Evolutionary conservation across 768 basidiomycete species (phyloP).

Genomic region (Galerina sulciceps): DNA sequence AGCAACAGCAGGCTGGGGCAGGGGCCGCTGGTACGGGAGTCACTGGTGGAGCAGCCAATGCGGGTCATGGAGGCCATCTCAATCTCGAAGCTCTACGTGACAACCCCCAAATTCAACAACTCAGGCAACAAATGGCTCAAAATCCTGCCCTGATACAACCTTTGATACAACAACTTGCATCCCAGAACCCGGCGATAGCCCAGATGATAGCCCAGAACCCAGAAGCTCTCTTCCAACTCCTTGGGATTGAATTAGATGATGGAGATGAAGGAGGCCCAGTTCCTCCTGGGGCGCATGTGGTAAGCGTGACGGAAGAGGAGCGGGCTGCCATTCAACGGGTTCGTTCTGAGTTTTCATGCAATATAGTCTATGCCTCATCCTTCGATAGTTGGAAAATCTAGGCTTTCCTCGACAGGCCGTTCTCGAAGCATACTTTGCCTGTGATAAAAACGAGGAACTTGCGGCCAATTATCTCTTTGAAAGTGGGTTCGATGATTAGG

Average conservation of each 20-base stretch:
- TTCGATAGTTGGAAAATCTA: conserved; percentile 73
- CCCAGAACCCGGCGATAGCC: conserved; percentile 75
- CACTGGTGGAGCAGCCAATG: conserved; percentile 39
- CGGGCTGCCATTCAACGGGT: conserved; percentile 88
- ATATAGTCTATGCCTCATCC: conserved; percentile 7
- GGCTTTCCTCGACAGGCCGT: conserved; percentile 84
- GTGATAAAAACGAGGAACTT: conserved; percentile 96
- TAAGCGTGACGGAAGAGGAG: conserved; percentile 88
- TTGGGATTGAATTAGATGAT: conserved; percentile 52
- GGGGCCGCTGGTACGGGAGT: conserved; percentile 20
- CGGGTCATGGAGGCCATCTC: conserved; percentile 31
- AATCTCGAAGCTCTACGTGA: conserved; percentile 60
- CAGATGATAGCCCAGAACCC: conserved; percentile 75
- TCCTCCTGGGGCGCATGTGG: conserved; percentile 59
- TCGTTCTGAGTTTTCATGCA: conserved; percentile 12
- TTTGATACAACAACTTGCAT: conserved; percentile 81
- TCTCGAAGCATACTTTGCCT: conserved; percentile 92
- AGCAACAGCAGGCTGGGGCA: conserved; percentile 55
- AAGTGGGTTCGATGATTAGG: conserved; percentile 52
- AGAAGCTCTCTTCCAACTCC: conserved; percentile 62
- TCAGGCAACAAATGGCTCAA: conserved; percentile 71
- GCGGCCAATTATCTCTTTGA: conserved; percentile 96
- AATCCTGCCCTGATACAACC: conserved; percentile 84
- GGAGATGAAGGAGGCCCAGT: conserved; percentile 44
- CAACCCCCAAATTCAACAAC: conserved; percentile 68